phyloP scores from a whole-genome alignment of 345 rosid genomes.

The Syzygium grande region DNA sequence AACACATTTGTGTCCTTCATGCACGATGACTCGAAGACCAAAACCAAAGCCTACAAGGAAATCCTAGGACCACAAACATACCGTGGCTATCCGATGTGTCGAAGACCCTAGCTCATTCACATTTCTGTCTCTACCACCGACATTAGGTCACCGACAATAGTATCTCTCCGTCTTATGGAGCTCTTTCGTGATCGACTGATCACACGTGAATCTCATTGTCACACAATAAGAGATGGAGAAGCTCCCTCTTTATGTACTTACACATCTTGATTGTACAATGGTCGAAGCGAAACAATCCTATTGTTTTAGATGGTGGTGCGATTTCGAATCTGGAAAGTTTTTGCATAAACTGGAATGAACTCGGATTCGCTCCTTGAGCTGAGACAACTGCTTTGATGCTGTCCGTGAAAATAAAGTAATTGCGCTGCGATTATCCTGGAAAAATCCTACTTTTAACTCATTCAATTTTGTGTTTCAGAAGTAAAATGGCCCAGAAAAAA shows the following conservation, averaged over 20 bases:
- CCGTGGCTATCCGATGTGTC: not conserved
- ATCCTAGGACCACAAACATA: not conserved
- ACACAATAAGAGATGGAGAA: not conserved
- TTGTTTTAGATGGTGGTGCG: not conserved
- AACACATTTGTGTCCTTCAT: not conserved
- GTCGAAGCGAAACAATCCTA: not conserved
- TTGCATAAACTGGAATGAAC: not conserved
- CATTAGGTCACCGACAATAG: too few relatives aligned
- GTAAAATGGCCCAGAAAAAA: not conserved
- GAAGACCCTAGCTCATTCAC: not conserved
- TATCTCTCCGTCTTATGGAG: not conserved
- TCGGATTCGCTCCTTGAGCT: not conserved
- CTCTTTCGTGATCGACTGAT: not conserved
- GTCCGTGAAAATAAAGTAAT: not conserved
- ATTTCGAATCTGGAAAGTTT: not conserved
- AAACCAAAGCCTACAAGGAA: not conserved
- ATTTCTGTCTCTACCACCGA: not conserved
- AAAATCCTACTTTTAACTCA: not conserved
- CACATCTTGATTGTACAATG: not conserved
- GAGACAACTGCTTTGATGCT: not conserved
- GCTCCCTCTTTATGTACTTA: not conserved
- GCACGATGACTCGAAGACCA: not conserved
- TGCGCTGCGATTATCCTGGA: not conserved
- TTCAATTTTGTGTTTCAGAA: not conserved
- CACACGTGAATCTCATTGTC: not conserved